phyloP scores from a whole-genome alignment of 768 basidiomycete genomes.

The Heimioporus sp. region DNA sequence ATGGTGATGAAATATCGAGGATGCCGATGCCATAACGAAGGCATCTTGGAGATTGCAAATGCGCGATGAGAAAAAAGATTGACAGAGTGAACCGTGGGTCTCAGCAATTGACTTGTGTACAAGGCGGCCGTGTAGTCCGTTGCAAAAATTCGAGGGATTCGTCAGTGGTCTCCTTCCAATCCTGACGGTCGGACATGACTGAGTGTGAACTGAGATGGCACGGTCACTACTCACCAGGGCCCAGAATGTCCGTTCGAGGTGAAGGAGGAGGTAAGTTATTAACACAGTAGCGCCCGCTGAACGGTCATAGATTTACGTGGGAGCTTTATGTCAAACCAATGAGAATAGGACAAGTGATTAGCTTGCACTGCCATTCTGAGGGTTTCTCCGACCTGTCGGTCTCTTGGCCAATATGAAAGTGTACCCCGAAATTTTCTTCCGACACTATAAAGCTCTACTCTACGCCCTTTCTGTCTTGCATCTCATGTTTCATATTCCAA shows the following conservation, averaged over 20 bases:
- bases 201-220: not conserved
- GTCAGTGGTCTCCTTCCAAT: slow-evolving; percentile 3
- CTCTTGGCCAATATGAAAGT: too few relatives aligned
- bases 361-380: not conserved
- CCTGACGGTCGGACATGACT: not conserved
- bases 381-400: too few relatives aligned
- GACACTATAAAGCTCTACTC: not conserved
- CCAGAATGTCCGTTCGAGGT: slow-evolving; percentile 1
- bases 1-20: slow-evolving; percentile 51
- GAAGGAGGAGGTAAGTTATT: slow-evolving; percentile 1
- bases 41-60: slow-evolving; percentile 22
- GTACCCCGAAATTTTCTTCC: too few relatives aligned
- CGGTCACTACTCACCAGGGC: slow-evolving; percentile 13
- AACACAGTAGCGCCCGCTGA: slow-evolving; percentile 5
- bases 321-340: slow-evolving; percentile 2
- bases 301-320: slow-evolving; percentile 26
- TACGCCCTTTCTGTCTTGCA: not conserved
- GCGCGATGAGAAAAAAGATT: not conserved
- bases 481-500: too few relatives aligned
- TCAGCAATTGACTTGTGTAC: slow-evolving; percentile 8
- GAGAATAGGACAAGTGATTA: not conserved
- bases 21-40: slow-evolving; percentile 40
- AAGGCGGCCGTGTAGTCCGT: not conserved
- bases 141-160: not conserved
- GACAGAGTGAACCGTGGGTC: slow-evolving; percentile 2